These are phyloP conservation scores for Schoenoplectus triqueter DNA, from an alignment of 202 grass and related monocot genomes.

Conservation along the genomic window DNA sequence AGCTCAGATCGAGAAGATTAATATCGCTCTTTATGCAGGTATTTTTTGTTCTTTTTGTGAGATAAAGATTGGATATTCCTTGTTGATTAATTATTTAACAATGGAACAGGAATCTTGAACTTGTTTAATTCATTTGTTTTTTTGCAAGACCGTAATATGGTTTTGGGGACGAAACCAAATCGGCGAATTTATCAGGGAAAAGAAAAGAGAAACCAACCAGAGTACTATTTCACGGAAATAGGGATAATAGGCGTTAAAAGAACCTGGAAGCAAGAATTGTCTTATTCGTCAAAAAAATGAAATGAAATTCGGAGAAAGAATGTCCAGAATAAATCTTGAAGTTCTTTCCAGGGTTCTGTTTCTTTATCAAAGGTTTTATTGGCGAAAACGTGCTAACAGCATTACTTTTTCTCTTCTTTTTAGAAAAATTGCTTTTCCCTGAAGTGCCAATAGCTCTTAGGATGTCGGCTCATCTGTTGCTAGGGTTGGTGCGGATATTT, in stretches of 20 bases:
- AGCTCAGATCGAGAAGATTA: slow-evolving; percentile 73
- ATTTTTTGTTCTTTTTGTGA: not conserved
- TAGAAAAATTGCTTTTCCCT: slow-evolving; percentile 82
- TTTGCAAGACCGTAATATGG: not conserved
- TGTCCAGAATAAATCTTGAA: slow-evolving; percentile 12
- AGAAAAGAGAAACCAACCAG: not conserved
- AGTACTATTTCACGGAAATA: not conserved
- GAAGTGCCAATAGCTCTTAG: slow-evolving; percentile 85
- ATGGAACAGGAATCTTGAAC: too few species aligned
- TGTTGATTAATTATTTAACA: too few species aligned
- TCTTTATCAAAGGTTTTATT: too few species aligned
- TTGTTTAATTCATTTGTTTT: not conserved
- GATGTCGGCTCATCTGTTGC: slow-evolving; percentile 88
- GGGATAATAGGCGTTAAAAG: not conserved
- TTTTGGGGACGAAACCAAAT: slow-evolving; percentile 3
- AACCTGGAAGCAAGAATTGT: slow-evolving; percentile 1
- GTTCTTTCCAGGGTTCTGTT: not conserved
- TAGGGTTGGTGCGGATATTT: slow-evolving; percentile 90
- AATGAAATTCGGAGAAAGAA: not conserved
- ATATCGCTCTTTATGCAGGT: slow-evolving; percentile 74
- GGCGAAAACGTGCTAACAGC: not conserved
- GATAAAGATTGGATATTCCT: too few species aligned
- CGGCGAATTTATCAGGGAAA: not conserved
- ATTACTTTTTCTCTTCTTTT: slow-evolving; percentile 13
- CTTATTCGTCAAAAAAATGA: not conserved